Percentiles rank a stretch among this genome's conserved stretches.
Evolutionary conservation across 2,329 filamentous ascomycete genomes (phyloP).

Genomic region (Fusarium torulosum): DNA sequence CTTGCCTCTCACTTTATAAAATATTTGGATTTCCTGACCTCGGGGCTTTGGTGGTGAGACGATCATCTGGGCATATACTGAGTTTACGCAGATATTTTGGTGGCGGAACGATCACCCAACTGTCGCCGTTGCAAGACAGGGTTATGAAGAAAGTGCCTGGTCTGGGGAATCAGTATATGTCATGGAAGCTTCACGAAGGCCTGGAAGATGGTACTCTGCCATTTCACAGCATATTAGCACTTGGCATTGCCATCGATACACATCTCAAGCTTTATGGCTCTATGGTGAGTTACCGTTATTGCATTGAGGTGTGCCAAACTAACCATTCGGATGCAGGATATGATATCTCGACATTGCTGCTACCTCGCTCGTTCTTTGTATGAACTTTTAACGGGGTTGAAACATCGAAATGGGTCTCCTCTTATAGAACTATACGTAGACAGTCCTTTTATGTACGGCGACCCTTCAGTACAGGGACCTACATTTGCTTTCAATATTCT

Average conservation of each 20-base stretch:
- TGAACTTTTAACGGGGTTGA: constrained; percentile 60
- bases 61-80: constrained; percentile 66
- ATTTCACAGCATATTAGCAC: constrained; percentile 73
- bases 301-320: neutral
- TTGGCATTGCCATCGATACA: constrained; percentile 69
- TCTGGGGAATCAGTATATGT: constrained; percentile 51
- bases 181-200: constrained; percentile 66
- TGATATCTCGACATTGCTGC: constrained; percentile 69
- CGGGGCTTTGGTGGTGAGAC: constrained; percentile 69
- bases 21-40: constrained; percentile 77
- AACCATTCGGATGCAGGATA: constrained; percentile 46
- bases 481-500: constrained; percentile 74
- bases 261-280: constrained; percentile 68
- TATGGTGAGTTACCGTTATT: constrained; percentile 54
- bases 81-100: constrained; percentile 73
- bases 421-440: constrained; percentile 69
- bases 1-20: constrained; percentile 73
- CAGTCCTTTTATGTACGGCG: constrained; percentile 58
- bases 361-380: constrained; percentile 65
- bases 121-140: constrained; percentile 51
- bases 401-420: constrained; percentile 65
- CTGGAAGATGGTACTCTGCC: constrained; percentile 77
- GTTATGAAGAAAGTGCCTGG: constrained; percentile 56
- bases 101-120: constrained; percentile 74
- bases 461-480: constrained; percentile 67